These are phyloP conservation scores for Gloeophyllum trabeum DNA, from an alignment of 768 basidiomycete genomes.

Conservation along the genomic window DNA sequence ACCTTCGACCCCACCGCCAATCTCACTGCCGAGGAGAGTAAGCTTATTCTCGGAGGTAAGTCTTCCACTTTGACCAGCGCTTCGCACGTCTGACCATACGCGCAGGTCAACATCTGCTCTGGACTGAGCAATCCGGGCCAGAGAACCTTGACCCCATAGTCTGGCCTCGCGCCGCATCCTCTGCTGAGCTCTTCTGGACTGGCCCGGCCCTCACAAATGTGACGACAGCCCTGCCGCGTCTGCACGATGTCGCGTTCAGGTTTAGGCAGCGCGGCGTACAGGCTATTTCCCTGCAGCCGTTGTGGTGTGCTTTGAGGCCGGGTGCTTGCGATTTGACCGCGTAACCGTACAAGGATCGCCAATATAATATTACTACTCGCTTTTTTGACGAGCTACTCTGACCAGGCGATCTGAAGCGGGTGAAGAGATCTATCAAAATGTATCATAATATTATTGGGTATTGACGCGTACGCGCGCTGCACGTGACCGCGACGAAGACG, in stretches of 20 bases:
- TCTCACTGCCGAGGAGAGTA: conserved; percentile 31
- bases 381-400: neutral
- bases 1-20: conserved; percentile 63
- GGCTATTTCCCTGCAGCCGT: conserved; percentile 53
- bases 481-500: neutral
- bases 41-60: conserved; percentile 60
- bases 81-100: neutral
- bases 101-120: conserved; percentile 53
- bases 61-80: conserved; percentile 3
- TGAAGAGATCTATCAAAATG: neutral
- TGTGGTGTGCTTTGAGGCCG: conserved; percentile 62
- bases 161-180: conserved; percentile 65
- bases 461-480: neutral
- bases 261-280: conserved; percentile 50
- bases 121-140: conserved; percentile 67
- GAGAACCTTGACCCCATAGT: conserved; percentile 54
- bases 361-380: neutral
- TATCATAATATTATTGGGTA: neutral
- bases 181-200: conserved; percentile 73
- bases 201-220: conserved; percentile 29
- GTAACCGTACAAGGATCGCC: conserved; percentile 3
- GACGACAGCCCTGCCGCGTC: conserved; percentile 41
- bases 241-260: conserved; percentile 55
- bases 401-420: neutral
- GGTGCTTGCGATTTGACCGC: conserved; percentile 38